Base-by-base conservation (phyloP, 495 filamentous ascomycete genomes). In the Chlorociboria aeruginascens region DNA sequence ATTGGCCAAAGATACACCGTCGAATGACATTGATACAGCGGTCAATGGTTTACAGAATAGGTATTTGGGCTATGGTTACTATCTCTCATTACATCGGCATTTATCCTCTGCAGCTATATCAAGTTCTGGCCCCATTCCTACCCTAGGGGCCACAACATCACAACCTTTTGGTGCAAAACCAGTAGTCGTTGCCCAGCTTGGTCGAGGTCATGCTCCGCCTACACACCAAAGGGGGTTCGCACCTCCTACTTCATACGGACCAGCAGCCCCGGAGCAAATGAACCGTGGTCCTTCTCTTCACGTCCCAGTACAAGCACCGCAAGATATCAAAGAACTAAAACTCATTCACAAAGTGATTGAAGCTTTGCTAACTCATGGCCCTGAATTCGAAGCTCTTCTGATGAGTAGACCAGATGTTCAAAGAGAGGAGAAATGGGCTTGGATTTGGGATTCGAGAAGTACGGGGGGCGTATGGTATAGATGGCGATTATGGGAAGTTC, bases 271-370 rank as follows among this genome's bases (percentile, higher is more conserved):
- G 33, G 73, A 70, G 7, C 57, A 71, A 7, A n/a, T 55, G 20
- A 43, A 32, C 40, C 69, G 64, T 28, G 63, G 69, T 49, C 62
- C 60, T 6, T 62, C 70, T 28, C 66, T 83, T 0, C 77, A 84
- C 53, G 82, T 97, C 14, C 77, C 82, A 11, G 83, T 95, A 10
- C 73, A 74, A 44, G 69, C 83, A 8, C 93, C 92, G 3, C 66
- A 72, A 8, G 85, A 96, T 56, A 75, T 95, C 20, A 83, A 81
- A 37, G 77, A 86, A 54, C 66, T 97, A 2, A 79, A 78, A 39
- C 68, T 93, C 32, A 95, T 99, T 43, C 89, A 99, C 65, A 88
- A 80, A 58, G 86, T 89, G 0, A 67, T 94, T 32, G 92, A 97
- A 54, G 69, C 68, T 4, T 69, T 97, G 1, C 58, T 95, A 16